Percentiles rank a stretch among this genome's conserved stretches.
Evolutionary conservation across 441 rosid genomes (phyloP).

Genomic region (Arabidopsis hybrid): DNA sequence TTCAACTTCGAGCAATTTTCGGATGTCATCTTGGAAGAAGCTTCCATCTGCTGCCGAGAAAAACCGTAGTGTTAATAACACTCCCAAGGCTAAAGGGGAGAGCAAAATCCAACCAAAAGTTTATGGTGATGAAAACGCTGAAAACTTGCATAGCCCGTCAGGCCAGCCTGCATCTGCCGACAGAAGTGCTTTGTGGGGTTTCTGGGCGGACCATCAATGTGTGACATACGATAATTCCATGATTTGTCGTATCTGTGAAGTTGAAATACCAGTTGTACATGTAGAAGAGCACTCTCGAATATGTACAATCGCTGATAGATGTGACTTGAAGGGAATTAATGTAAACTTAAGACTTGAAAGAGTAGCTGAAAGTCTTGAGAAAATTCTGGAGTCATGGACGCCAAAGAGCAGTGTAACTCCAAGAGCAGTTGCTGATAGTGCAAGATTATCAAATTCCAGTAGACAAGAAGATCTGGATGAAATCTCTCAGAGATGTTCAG

Average conservation of each 20-base stretch:
- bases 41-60: slow-evolving; percentile 84
- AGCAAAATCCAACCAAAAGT: slow-evolving; percentile 53
- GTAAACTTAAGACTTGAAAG: slow-evolving; percentile 88
- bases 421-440: slow-evolving; percentile 52
- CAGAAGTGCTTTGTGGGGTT: slow-evolving; percentile 67
- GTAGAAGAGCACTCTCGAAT: slow-evolving; percentile 98
- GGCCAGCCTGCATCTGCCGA: slow-evolving; percentile 58
- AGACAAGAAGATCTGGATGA: slow-evolving; percentile 57
- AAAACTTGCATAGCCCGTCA: slow-evolving; percentile 57
- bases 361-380: slow-evolving; percentile 90
- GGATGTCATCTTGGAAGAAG: slow-evolving; percentile 98
- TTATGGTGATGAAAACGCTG: slow-evolving; percentile 55
- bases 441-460: slow-evolving; percentile 50
- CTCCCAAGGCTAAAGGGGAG: slow-evolving; percentile 63
- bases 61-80: slow-evolving; percentile 59
- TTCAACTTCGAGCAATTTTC: slow-evolving; percentile 76
- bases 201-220: slow-evolving; percentile 73
- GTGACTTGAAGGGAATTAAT: slow-evolving; percentile 92
- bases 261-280: slow-evolving; percentile 96
- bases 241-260: slow-evolving; percentile 99
- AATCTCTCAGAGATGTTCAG: slow-evolving; percentile 59
- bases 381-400: slow-evolving; percentile 84
- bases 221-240: slow-evolving; percentile 82
- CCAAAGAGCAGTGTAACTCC: slow-evolving; percentile 69
- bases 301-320: slow-evolving; percentile 95